phyloP scores from a whole-genome alignment of 805 yeast species.

The Candida caryicola region DNA sequence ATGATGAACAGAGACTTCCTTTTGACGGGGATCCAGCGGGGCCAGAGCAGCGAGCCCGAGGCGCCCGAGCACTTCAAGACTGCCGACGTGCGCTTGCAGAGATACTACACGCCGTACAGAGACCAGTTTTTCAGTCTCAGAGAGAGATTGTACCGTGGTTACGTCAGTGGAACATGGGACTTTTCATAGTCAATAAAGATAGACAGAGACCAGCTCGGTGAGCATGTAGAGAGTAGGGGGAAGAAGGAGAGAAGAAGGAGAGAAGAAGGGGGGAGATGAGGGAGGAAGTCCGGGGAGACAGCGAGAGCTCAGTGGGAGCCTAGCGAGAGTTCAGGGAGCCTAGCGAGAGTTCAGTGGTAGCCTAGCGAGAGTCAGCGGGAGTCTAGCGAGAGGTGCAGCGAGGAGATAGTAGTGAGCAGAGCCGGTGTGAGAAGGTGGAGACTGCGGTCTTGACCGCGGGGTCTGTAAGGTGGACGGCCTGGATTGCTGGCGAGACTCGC shows the following conservation, averaged over 20 bases:
- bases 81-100: constrained; percentile 39
- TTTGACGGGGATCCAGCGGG: constrained; percentile 71
- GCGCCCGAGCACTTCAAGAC: constrained; percentile 81
- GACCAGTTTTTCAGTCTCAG: constrained; percentile 45
- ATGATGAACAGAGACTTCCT: constrained; percentile 72
- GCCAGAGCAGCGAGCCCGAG: constrained; percentile 58
- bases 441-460: too few relatives aligned
- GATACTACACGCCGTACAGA: constrained; percentile 47
- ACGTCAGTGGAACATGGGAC: constrained; percentile 45
- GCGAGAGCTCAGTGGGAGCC: too few relatives aligned
- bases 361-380: too few relatives aligned
- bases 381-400: too few relatives aligned
- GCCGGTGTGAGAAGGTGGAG: too few relatives aligned
- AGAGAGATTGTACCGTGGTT: constrained; percentile 47
- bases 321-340: too few relatives aligned
- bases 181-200: constrained; percentile 22
- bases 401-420: too few relatives aligned
- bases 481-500: too few relatives aligned
- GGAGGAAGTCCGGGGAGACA: too few relatives aligned
- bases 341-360: too few relatives aligned
- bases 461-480: too few relatives aligned
- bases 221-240: constrained; percentile 2
- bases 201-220: neutral
- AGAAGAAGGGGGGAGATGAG: too few relatives aligned
- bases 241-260: neutral